Evolutionary conservation across 1,284 basidiomycete species (phyloP).

Genomic region (Ustilago shanxiensis): DNA sequence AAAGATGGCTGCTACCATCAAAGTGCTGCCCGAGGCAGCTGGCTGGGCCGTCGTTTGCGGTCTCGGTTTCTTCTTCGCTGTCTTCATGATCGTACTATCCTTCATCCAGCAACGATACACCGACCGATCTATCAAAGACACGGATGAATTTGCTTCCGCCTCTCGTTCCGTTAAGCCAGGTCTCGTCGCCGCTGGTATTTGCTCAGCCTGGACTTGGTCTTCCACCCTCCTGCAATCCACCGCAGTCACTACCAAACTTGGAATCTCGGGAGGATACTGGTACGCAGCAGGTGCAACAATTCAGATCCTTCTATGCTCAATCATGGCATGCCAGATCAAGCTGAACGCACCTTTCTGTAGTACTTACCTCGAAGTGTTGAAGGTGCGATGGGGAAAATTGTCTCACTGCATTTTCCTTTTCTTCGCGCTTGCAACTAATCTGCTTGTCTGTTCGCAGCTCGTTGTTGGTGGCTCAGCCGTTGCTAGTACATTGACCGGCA

Average conservation of each 20-base stretch:
- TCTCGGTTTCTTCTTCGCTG: slow-evolving; percentile 62
- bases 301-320: slow-evolving; percentile 78
- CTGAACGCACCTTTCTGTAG: slow-evolving; percentile 76
- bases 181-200: slow-evolving; percentile 88
- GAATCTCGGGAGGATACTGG: slow-evolving; percentile 45
- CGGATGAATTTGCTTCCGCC: slow-evolving; percentile 67
- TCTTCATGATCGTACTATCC: slow-evolving; percentile 62
- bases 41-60: slow-evolving; percentile 68
- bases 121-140: slow-evolving; percentile 49
- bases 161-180: slow-evolving; percentile 78
- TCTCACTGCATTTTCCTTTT: slow-evolving; percentile 83
- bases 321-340: slow-evolving; percentile 74
- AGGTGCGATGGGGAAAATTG: slow-evolving; percentile 79
- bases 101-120: slow-evolving; percentile 65
- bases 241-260: slow-evolving; percentile 72
- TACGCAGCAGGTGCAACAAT: slow-evolving; percentile 72
- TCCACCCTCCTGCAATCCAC: slow-evolving; percentile 76
- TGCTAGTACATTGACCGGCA: slow-evolving; percentile 74
- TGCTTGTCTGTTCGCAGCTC: slow-evolving; percentile 65
- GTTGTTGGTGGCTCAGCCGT: slow-evolving; percentile 66
- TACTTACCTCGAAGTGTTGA: slow-evolving; percentile 78
- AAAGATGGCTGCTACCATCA: slow-evolving; percentile 36
- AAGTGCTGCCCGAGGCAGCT: slow-evolving; percentile 59
- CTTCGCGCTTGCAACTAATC: slow-evolving; percentile 81
- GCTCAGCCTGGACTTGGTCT: slow-evolving; percentile 72